Evolutionary conservation across 306 rosid genomes (phyloP).

Genomic region (Cucumis melo): DNA sequence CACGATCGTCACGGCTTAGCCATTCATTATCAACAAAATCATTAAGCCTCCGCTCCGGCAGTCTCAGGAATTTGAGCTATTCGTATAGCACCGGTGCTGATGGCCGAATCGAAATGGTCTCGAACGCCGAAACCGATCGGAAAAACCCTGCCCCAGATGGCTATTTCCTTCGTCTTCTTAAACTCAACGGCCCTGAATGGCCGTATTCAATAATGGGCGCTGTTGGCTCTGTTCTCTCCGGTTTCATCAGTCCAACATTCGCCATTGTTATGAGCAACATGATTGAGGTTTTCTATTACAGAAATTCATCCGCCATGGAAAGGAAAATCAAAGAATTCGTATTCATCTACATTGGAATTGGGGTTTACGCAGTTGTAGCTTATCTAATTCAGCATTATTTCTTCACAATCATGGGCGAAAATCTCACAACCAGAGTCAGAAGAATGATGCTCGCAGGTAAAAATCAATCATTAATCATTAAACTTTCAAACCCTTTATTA

Average conservation of each 20-base stretch:
- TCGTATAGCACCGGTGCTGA: constrained; percentile 91
- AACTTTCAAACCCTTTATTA: background rate
- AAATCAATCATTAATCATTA: background rate
- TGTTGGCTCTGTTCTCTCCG: constrained; percentile 77
- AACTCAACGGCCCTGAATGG: constrained; percentile 93
- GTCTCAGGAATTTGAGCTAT: constrained; percentile 86
- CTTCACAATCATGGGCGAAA: constrained; percentile 96
- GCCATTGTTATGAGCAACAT: constrained; percentile 97
- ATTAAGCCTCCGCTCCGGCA: constrained; percentile 80
- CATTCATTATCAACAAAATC: constrained; percentile 89
- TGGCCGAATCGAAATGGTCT: constrained; percentile 93
- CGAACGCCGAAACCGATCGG: constrained; percentile 83
- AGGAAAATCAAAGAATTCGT: constrained; percentile 87
- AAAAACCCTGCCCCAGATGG: constrained; percentile 80
- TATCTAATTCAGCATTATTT: constrained; percentile 97
- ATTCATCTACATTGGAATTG: constrained; percentile 87
- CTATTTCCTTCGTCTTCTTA: constrained; percentile 67
- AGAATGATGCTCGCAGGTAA: constrained; percentile 99
- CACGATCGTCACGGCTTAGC: constrained; percentile 78
- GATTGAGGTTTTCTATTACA: constrained; percentile 91
- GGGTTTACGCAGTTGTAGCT: constrained; percentile 85
- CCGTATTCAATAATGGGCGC: constrained; percentile 99
- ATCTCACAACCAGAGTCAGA: constrained; percentile 95
- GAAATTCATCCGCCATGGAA: constrained; percentile 72
- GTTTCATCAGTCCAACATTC: constrained; percentile 91